phyloP scores from a whole-genome alignment of 805 yeast species.

The Candida pseudoglaebosa region DNA sequence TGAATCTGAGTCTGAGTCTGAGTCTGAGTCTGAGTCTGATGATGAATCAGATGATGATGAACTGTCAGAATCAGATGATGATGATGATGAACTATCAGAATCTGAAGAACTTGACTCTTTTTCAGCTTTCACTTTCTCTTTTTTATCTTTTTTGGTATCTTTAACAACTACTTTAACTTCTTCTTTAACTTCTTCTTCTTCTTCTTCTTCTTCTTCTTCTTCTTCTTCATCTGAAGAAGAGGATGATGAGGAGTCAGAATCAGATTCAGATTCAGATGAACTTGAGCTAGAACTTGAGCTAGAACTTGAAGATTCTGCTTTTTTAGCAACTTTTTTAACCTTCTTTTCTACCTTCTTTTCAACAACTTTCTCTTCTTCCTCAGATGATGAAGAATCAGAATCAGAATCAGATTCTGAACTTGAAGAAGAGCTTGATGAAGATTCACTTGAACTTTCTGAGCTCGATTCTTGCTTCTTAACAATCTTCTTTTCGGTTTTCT shows the following conservation, averaged over 20 bases:
- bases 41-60: slow-evolving; percentile 12
- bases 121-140: slow-evolving; percentile 14
- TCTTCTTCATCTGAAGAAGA: slow-evolving; percentile 20
- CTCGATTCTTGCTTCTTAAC: slow-evolving; percentile 22
- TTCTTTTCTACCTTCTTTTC: slow-evolving; percentile 21
- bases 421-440: slow-evolving; percentile 19
- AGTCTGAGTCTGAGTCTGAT: slow-evolving; percentile 24
- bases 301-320: slow-evolving; percentile 16
- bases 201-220: slow-evolving; percentile 25
- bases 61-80: slow-evolving; percentile 27
- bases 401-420: slow-evolving; percentile 17
- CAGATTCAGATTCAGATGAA: slow-evolving; percentile 20
- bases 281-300: slow-evolving; percentile 24
- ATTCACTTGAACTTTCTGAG: slow-evolving; percentile 18
- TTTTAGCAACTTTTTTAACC: slow-evolving; percentile 22
- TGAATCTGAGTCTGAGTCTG: slow-evolving; percentile 29
- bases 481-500: slow-evolving; percentile 18
- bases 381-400: slow-evolving; percentile 15
- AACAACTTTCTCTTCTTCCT: slow-evolving; percentile 4
- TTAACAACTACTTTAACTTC: slow-evolving; percentile 14
- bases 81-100: slow-evolving; percentile 25
- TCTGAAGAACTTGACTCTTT: slow-evolving; percentile 18
- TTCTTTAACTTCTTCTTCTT: slow-evolving; percentile 23
- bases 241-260: slow-evolving; percentile 16
- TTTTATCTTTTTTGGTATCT: slow-evolving; percentile 20